Percentiles rank a stretch among this genome's conserved stretches.
phyloP scores from a whole-genome alignment of 768 basidiomycete species.

The Paxillus involutus region DNA sequence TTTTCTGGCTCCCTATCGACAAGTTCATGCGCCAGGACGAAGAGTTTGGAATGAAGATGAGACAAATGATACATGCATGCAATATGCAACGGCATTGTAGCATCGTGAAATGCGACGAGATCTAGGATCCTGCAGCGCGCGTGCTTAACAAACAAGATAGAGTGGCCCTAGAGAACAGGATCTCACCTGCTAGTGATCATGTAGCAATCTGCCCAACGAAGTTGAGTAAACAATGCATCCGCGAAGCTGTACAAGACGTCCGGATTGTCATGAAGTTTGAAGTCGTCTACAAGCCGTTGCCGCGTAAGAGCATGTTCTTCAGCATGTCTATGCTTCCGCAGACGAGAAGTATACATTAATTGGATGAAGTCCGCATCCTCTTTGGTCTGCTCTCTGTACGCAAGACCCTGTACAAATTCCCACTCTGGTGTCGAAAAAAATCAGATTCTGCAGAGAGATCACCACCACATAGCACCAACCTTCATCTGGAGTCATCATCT shows the following conservation, averaged over 20 bases:
- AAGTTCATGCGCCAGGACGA: conserved; percentile 94
- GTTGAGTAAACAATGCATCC: conserved; percentile 83
- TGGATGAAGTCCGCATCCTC: conserved; percentile 91
- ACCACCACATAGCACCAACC: conserved; percentile 47
- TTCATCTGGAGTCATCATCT: conserved; percentile 97
- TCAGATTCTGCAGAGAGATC: conserved; percentile 1
- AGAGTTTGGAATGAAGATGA: conserved; percentile 88
- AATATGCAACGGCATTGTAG: conserved; percentile 91
- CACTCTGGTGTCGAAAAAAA: conserved; percentile 63
- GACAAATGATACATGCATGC: conserved; percentile 98
- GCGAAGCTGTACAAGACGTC: conserved; percentile 91
- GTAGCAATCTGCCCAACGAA: conserved; percentile 94
- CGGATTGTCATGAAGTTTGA: conserved; percentile 83
- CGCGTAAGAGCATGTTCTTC: conserved; percentile 81
- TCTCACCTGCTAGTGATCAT: conserved; percentile 76
- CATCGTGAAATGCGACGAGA: conserved; percentile 80
- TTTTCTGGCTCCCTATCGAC: conserved; percentile 93
- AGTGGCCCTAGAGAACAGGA: neutral
- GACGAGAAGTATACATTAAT: conserved; percentile 87
- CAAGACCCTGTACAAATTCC: conserved; percentile 88
- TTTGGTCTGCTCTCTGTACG: conserved; percentile 79
- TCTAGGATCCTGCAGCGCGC: conserved; percentile 67
- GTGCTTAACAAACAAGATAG: neutral
- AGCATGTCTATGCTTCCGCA: conserved; percentile 87
- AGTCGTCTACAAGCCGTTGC: conserved; percentile 78